These are phyloP conservation scores for Somion occarium DNA, from an alignment of 1,284 basidiomycete species.

Conservation along the genomic window DNA sequence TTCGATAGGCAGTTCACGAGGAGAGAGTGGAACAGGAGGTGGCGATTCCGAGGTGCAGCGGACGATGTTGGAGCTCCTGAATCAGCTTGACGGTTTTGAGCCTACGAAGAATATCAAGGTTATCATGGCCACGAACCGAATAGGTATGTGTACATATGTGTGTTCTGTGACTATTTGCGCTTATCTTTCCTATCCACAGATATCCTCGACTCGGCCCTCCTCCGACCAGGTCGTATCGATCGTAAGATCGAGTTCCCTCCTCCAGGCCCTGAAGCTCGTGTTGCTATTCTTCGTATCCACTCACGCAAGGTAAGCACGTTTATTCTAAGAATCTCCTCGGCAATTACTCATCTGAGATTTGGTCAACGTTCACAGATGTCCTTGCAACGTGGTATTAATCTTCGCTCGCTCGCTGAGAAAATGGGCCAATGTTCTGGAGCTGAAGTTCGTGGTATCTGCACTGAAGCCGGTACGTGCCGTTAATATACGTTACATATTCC, in stretches of 20 bases:
- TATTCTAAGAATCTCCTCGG: background rate
- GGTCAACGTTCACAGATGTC: conserved; percentile 69
- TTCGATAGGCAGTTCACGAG: conserved; percentile 92
- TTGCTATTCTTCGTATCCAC: conserved; percentile 95
- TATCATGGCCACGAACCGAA: conserved; percentile 99
- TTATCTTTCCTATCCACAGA: conserved; percentile 40
- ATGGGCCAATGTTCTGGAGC: conserved; percentile 99
- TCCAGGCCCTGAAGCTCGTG: conserved; percentile 95
- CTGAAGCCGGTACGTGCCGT: conserved; percentile 78
- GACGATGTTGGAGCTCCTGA: conserved; percentile 96
- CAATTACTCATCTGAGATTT: background rate
- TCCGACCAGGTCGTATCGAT: conserved; percentile 96
- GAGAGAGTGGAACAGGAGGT: conserved; percentile 84
- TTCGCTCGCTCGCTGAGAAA: conserved; percentile 93
- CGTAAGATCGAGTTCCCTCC: conserved; percentile 99
- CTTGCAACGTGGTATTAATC: conserved; percentile 94
- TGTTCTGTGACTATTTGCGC: background rate
- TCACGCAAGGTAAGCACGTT: conserved; percentile 75
- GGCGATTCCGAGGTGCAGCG: conserved; percentile 97
- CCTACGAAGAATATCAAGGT: conserved; percentile 99
- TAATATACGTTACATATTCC: conserved; percentile 3
- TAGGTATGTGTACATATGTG: conserved; percentile 49
- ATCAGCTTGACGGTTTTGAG: conserved; percentile 98
- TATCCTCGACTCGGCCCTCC: conserved; percentile 92
- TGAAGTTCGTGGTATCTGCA: conserved; percentile 97